These are phyloP conservation scores for Hordeum vulgare DNA, from an alignment of 176 grass and related monocot genomes.

Conservation along the genomic window MorexV3_pseudomolecules_assembly NC_058522.1:567620805-567621304, in stretches of 20 bases:
- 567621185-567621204: neutral
- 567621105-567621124: neutral
- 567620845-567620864: neutral
- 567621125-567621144: neutral
- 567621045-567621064: neutral
- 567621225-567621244: neutral
- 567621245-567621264: neutral
- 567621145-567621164: neutral
- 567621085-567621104: neutral
- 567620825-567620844: neutral
- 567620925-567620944: neutral
- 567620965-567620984: neutral
- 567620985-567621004: neutral
- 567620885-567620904: neutral
- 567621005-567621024: neutral
- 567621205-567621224: neutral
- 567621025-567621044: neutral
- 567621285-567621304: neutral
- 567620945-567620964: neutral
- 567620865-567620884: neutral
- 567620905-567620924: neutral
- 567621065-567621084: neutral
- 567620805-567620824: neutral
- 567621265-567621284: neutral
- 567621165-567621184: neutral